These are phyloP conservation scores for Monosporascus sp. DNA, from an alignment of 2,329 filamentous ascomycete species.

Conservation along the genomic window DNA sequence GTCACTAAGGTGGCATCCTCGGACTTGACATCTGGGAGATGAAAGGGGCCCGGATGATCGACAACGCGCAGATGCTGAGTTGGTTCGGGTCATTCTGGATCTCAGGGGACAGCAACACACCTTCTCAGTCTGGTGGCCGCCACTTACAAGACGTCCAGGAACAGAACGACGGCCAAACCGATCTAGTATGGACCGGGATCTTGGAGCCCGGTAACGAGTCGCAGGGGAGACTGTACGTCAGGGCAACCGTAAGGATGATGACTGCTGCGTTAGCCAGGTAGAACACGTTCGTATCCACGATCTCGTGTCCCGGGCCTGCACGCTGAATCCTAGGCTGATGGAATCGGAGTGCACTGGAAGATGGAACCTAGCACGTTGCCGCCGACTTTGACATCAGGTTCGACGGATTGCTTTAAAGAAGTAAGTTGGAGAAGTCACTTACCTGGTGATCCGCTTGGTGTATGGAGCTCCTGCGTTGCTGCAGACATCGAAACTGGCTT, in stretches of 20 bases:
- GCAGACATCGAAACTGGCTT: too few relatives aligned
- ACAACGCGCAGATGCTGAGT: constrained; percentile 37
- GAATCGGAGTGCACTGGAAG: constrained; percentile 38
- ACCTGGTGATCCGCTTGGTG: too few relatives aligned
- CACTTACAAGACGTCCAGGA: constrained; percentile 36
- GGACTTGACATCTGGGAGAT: constrained; percentile 34
- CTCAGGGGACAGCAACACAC: too few relatives aligned
- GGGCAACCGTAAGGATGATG: constrained; percentile 40
- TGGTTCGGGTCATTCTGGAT: too few relatives aligned
- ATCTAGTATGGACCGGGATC: constrained; percentile 40
- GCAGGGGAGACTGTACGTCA: constrained; percentile 40
- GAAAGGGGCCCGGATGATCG: constrained; percentile 40
- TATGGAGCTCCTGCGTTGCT: too few relatives aligned
- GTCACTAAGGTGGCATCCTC: constrained; percentile 30
- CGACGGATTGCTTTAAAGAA: too few relatives aligned
- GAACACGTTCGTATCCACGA: constrained; percentile 41
- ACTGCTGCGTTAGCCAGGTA: constrained; percentile 41
- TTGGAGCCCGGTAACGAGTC: constrained; percentile 36
- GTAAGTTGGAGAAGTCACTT: too few relatives aligned
- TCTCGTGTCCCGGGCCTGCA: constrained; percentile 21
- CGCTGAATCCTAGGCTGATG: constrained; percentile 32
- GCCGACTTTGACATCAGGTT: too few relatives aligned
- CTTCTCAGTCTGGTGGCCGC: too few relatives aligned
- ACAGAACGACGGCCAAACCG: constrained; percentile 35
- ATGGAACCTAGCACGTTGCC: constrained; percentile 18